A percentile compares a stretch with the other conserved stretches of the same genome.
Evolutionary conservation across 768 basidiomycete species (phyloP).

Genomic region (Lentinula sp.): DNA sequence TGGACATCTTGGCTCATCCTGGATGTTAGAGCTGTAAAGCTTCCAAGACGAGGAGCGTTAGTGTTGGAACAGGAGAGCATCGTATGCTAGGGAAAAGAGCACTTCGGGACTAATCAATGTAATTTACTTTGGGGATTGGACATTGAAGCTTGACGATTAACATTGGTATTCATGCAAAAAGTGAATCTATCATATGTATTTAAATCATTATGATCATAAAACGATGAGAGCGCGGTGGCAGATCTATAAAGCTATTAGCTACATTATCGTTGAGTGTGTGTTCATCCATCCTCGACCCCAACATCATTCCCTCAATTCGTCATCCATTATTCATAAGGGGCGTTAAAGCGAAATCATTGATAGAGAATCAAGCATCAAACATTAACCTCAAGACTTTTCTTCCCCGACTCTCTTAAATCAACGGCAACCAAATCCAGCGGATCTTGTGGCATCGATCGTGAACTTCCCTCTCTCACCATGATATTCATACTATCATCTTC

Average conservation of each 20-base stretch:
- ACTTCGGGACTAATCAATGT: no score
- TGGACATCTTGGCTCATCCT: no score
- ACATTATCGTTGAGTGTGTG: background rate
- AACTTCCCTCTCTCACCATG: conserved; percentile 2
- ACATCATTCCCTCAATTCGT: background rate
- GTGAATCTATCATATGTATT: no score
- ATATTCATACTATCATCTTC: background rate
- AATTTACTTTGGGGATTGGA: no score
- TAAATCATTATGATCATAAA: no score
- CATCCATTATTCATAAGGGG: background rate
- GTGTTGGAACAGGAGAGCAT: no score
- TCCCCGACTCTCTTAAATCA: background rate
- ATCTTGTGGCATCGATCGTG: background rate
- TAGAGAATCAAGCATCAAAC: background rate
- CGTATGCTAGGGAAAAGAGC: no score
- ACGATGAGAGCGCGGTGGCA: background rate
- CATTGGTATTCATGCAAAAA: no score
- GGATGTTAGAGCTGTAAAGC: no score
- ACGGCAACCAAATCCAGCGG: conserved; percentile 1
- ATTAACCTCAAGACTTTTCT: background rate
- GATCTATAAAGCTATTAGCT: background rate
- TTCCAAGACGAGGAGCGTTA: no score
- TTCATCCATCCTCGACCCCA: background rate
- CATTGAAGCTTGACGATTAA: no score
- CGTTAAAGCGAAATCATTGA: background rate